Evolutionary conservation across 257 asterid genomes (phyloP).

Genomic region (Echium plantagineum): DNA sequence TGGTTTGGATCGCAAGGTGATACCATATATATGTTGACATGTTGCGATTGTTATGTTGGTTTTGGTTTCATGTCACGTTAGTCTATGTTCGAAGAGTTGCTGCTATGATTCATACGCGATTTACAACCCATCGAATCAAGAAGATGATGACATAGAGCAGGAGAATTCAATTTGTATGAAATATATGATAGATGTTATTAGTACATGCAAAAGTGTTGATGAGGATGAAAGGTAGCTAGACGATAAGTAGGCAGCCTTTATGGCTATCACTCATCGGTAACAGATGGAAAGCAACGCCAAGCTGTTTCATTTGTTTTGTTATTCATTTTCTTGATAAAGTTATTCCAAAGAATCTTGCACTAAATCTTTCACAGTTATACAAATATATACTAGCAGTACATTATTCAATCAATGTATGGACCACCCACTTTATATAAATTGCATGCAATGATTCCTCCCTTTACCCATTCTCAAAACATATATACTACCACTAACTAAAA

Average conservation of each 20-base stretch:
- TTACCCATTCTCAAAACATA: neutral
- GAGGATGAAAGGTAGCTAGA: conserved; percentile 3
- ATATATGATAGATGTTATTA: too few relatives aligned
- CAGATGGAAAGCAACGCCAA: conserved; percentile 36
- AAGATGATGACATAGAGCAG: too few relatives aligned
- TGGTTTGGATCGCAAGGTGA: too few relatives aligned
- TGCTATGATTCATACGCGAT: too few relatives aligned
- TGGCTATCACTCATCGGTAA: conserved; percentile 9
- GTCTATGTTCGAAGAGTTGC: too few relatives aligned
- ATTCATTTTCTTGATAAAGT: conserved; percentile 31
- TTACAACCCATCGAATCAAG: too few relatives aligned
- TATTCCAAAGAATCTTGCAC: conserved; percentile 38
- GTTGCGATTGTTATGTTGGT: too few relatives aligned
- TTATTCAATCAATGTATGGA: conserved; percentile 8
- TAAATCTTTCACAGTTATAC: conserved; percentile 34
- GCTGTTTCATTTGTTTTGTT: conserved; percentile 32
- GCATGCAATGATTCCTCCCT: neutral
- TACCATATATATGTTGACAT: too few relatives aligned
- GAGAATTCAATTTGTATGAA: too few relatives aligned
- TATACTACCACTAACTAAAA: neutral
- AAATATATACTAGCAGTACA: neutral
- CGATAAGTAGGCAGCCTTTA: neutral
- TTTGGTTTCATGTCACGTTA: too few relatives aligned
- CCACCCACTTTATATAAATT: conserved; percentile 7
- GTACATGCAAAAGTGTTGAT: neutral